Evolutionary conservation across 1,139 yeast species (phyloP).

Genomic region (Protomyces gravidus): DNA sequence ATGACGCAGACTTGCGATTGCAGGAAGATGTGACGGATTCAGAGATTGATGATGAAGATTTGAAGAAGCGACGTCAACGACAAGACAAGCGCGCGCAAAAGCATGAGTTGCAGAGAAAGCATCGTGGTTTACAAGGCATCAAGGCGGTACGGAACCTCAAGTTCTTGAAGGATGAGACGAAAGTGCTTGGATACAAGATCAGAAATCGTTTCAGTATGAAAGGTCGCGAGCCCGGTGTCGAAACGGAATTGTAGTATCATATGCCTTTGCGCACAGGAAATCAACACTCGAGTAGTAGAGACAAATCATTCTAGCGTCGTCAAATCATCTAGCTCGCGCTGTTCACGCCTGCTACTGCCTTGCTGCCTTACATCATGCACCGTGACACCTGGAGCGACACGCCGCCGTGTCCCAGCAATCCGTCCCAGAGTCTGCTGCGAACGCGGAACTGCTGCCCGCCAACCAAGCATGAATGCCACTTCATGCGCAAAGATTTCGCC

Average conservation of each 20-base stretch:
- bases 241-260: slow-evolving; percentile 12
- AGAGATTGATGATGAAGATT: slow-evolving; percentile 21
- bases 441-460: slow-evolving; percentile 46
- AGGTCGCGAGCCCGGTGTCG: slow-evolving; percentile 27
- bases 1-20: slow-evolving; percentile 2
- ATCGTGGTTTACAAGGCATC: slow-evolving; percentile 19
- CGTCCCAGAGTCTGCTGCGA: slow-evolving; percentile 54
- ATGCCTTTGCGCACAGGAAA: neutral
- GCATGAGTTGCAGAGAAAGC: slow-evolving; percentile 22
- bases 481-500: slow-evolving; percentile 96
- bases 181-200: slow-evolving; percentile 20
- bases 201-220: slow-evolving; percentile 20
- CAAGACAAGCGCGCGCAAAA: slow-evolving; percentile 22
- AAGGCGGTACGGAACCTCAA: slow-evolving; percentile 24
- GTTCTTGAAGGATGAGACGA: slow-evolving; percentile 25
- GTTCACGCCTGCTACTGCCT: neutral
- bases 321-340: slow-evolving; percentile 14
- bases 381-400: slow-evolving; percentile 16
- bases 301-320: slow-evolving; percentile 19
- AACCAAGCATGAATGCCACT: slow-evolving; percentile 71
- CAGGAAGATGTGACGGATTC: slow-evolving; percentile 25
- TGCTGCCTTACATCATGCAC: neutral
- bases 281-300: too few relatives aligned
- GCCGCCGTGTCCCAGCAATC: slow-evolving; percentile 15
- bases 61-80: slow-evolving; percentile 20